Conservation (phyloP, 2,329 filamentous ascomycete genomes). For the Xylaria sp. region DNA sequence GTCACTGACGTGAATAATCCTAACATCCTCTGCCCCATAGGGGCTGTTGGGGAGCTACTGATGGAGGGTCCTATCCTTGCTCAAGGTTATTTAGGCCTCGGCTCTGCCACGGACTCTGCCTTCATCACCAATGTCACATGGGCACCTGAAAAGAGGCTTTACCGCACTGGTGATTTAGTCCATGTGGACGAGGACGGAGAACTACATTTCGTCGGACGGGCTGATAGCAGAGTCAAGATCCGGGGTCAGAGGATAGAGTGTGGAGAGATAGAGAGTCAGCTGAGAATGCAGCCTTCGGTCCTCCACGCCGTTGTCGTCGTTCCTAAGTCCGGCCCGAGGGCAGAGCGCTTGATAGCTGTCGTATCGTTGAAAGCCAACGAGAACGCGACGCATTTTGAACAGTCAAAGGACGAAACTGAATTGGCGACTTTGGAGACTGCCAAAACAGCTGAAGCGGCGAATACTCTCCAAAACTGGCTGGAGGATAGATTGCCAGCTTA, state of each 20-base stretch:
- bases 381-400: background rate
- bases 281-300: slow-evolving; percentile 13
- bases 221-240: slow-evolving; percentile 26
- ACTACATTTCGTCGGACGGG: slow-evolving; percentile 25
- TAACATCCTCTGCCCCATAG: slow-evolving; percentile 12
- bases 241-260: slow-evolving; percentile 27
- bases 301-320: slow-evolving; percentile 19
- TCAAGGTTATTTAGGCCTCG: slow-evolving; percentile 16
- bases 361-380: slow-evolving; percentile 17
- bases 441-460: background rate
- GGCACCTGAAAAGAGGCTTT: slow-evolving; percentile 21
- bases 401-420: background rate
- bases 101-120: slow-evolving; percentile 15
- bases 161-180: slow-evolving; percentile 27
- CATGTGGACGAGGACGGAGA: slow-evolving; percentile 15
- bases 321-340: slow-evolving; percentile 17
- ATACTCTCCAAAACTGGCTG: slow-evolving; percentile 14
- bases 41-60: slow-evolving; percentile 23
- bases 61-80: slow-evolving; percentile 27
- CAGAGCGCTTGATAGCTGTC: slow-evolving; percentile 20
- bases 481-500: slow-evolving; percentile 18
- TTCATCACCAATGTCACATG: slow-evolving; percentile 16
- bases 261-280: slow-evolving; percentile 25
- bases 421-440: background rate
- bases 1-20: slow-evolving; percentile 17